phyloP scores from a whole-genome alignment of 108 stramenopile species.

The Nitzschia palea region DNA sequence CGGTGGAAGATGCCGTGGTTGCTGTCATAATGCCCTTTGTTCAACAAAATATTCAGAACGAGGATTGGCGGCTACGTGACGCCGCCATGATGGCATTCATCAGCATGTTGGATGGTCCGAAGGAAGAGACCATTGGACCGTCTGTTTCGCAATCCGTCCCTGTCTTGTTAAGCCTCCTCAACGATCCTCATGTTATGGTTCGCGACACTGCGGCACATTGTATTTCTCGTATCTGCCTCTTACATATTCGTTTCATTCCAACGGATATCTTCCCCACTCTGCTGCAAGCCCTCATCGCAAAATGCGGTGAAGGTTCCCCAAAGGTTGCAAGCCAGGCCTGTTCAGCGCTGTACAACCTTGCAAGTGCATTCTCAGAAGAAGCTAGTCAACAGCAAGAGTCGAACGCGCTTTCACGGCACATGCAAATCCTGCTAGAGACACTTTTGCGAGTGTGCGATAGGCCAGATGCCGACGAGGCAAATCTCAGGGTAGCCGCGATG shows the following conservation, averaged over 20 bases:
- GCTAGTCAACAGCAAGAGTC: conserved; percentile 55
- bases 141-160: conserved; percentile 87
- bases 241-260: conserved; percentile 83
- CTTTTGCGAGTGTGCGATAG: conserved; percentile 85
- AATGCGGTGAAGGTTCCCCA: conserved; percentile 68
- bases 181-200: conserved; percentile 80
- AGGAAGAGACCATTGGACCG: conserved; percentile 67
- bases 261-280: conserved; percentile 75
- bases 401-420: conserved; percentile 78
- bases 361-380: conserved; percentile 71
- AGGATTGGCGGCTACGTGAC: conserved; percentile 91
- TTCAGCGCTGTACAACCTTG: conserved; percentile 92
- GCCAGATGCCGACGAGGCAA: conserved; percentile 80
- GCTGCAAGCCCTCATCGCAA: conserved; percentile 68
- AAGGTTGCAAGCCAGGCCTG: conserved; percentile 87
- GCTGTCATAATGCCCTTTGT: conserved; percentile 88
- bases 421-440: conserved; percentile 72
- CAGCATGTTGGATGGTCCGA: conserved; percentile 88
- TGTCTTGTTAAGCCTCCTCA: conserved; percentile 70
- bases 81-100: conserved; percentile 95
- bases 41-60: conserved; percentile 74
- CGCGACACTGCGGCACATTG: conserved; percentile 93
- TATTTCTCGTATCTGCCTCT: conserved; percentile 87
- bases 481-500: conserved; percentile 81
- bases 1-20: conserved; percentile 85